Conservation (phyloP, 163 green algal genomes). For the Chlamydomonas reinhardtii region DNA sequence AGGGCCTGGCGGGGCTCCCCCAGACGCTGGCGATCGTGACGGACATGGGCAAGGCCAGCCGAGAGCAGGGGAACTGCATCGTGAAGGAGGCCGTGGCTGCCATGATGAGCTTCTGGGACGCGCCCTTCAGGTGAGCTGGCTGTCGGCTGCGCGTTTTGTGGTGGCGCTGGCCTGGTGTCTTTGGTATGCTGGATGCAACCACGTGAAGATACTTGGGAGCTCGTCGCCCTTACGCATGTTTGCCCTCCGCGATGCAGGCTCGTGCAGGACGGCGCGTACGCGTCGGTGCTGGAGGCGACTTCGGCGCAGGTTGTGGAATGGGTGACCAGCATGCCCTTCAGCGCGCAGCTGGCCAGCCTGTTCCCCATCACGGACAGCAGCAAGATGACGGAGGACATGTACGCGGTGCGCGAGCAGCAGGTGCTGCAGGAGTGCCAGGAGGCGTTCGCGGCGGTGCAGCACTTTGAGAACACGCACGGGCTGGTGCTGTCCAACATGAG, state of each 20-base stretch:
- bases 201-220: too few relatives aligned
- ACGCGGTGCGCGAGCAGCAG: conserved; percentile 41
- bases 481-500: conserved; percentile 70
- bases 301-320: conserved; percentile 67
- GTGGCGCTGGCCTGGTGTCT: background rate
- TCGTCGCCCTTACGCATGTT: too few relatives aligned
- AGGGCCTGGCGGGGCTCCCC: conserved; percentile 59
- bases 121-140: conserved; percentile 70
- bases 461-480: conserved; percentile 73
- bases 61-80: conserved; percentile 85
- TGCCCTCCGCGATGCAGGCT: conserved; percentile 6
- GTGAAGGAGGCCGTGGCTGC: conserved; percentile 82
- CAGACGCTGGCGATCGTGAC: conserved; percentile 77
- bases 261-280: conserved; percentile 45
- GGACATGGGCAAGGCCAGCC: conserved; percentile 74
- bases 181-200: too few relatives aligned
- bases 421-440: conserved; percentile 61
- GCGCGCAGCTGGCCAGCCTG: conserved; percentile 67
- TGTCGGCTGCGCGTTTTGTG: too few relatives aligned
- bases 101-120: conserved; percentile 75
- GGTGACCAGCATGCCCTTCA: conserved; percentile 65
- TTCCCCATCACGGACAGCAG: conserved; percentile 64
- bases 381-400: conserved; percentile 49
- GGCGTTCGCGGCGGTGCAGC: conserved; percentile 65
- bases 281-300: conserved; percentile 66